Evolutionary conservation across 2,329 filamentous ascomycete genomes (phyloP).

Genomic region (Arthrobotrys megalospora): DNA sequence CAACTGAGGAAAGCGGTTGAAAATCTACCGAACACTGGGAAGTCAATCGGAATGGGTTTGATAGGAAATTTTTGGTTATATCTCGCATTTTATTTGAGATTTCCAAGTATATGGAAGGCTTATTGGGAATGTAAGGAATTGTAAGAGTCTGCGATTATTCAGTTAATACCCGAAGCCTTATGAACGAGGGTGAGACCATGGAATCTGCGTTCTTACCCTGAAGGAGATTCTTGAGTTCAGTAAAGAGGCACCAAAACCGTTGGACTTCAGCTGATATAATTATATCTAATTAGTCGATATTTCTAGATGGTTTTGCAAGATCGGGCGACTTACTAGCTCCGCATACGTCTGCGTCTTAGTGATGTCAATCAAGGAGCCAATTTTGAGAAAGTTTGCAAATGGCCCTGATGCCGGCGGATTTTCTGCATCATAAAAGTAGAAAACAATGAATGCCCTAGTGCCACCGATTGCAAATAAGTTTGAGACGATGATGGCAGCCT

Average conservation of each 20-base stretch:
- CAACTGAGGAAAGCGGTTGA: slow-evolving; percentile 6
- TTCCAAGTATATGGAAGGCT: not conserved
- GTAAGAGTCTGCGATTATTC: not conserved
- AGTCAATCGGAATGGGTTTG: not conserved
- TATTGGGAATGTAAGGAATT: not conserved
- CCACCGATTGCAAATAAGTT: not conserved
- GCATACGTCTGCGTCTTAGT: slow-evolving; percentile 9
- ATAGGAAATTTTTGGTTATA: not conserved
- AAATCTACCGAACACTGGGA: slow-evolving; percentile 9
- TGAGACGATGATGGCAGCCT: slow-evolving; percentile 11
- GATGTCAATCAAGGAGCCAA: slow-evolving; percentile 1
- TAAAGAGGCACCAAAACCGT: slow-evolving; percentile 4
- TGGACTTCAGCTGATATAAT: not conserved
- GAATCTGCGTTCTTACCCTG: not conserved
- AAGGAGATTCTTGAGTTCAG: slow-evolving; percentile 5
- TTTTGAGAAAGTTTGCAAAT: slow-evolving; percentile 3
- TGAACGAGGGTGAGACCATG: not conserved
- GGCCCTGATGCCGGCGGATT: not conserved
- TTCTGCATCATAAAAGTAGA: slow-evolving; percentile 15
- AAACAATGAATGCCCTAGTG: slow-evolving; percentile 2
- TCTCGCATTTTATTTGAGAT: slow-evolving; percentile 10
- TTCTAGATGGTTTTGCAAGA: not conserved
- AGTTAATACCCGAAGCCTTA: not conserved
- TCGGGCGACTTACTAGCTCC: not conserved
- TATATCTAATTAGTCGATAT: not conserved